Evolutionary conservation across 306 rosid species (phyloP), one percentile per base, ranked within the genome.

Genomic region (Trifolium dubium): DNA sequence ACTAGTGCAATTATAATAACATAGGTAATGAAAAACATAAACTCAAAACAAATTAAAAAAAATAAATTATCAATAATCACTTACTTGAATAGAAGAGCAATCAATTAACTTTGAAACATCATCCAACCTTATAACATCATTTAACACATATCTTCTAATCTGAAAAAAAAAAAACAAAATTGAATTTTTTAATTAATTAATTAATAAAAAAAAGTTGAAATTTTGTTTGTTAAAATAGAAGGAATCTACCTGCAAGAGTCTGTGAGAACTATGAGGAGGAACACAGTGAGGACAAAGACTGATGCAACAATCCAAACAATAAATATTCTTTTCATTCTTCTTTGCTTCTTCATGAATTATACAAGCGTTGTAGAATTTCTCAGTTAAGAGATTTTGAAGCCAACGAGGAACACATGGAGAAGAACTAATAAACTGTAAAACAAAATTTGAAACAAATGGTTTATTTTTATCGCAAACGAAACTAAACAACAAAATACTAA

Each of bases 281-380:
- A 85, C 54, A 63, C 99, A 95, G 80, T 95, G 96, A 80, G 99
- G 93, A 87, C 98, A 95, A 37, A 95, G 88, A 28, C 96, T 89
- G 81, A 84, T 81, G 83, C 90, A 90, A 49, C 99, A 95, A 82
- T 95, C 98, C 83, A 95, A 77, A 23, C 99, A 95, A 74, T 79
- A 95, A 1, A 90, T 83, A 82, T 92, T 95, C 79, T 95, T 95
- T 43, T 95, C 99, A 41, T 95, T 95, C 85, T 95, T 95, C 82
- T 79, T 95, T 0, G 87, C 86, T 28, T 85, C 93, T 76, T 89
- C 93, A 41, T 95, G 99, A 84, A 88, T 75, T 81, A 92, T 55
- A 73, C 99, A 95, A 10, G 98, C 98, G 83, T 90, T 95, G 85
- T 86, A 95, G 90, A 95, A 95, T 71, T 95, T 95, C 85, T 92